Base-by-base conservation (phyloP, 441 rosid species). In the Manihot esculenta region DNA sequence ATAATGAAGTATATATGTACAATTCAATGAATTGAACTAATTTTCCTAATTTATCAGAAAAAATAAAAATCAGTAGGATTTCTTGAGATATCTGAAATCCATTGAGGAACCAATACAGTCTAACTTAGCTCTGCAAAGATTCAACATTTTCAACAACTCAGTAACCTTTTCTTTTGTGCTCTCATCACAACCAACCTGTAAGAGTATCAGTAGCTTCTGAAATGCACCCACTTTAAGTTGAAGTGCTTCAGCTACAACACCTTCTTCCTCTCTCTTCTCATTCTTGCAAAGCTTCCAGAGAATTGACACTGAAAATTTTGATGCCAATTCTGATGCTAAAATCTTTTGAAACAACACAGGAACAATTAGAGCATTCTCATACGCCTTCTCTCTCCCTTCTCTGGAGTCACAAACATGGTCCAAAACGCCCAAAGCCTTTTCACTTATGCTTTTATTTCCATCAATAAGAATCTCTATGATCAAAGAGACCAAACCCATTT, bases 211-310 rank as follows among this genome's bases (percentile, higher is more conserved):
- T 2, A 76, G 20, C 55, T 71, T 76, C 45, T 70, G 74, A 30
- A 76, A 51, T 13, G 71, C 75, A 50, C 71, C 75, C 18, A 70
- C 38, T 64, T 66, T 73, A n/a, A 76, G 68, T 33, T 66, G 68
- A 58, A 76, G 68, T 30, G 79, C 79, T 42, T 76, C 72, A 15
- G 17, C 48, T 8, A 44, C 62, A 14, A 59, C 64, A 23, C 63
- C 72, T 44, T 51, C 56, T 1, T 59, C 24, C 5, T 59, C 60
- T 66, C 33, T 54, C 13, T 27, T 10, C 1, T 26, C 49, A 15
- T 78, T 71, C 71, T 74, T 78, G 61, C 67, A 69, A 1, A 76
- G 71, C 71, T 79, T 79, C 79, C 78, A 76, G 0, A 76, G 26
- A 42, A 73, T 79, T 55, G 83, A 76, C 12, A 76, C 71, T 4